Evolutionary conservation across 106 monocot genomes (phyloP).

Genomic region (Triglochin maritima): DNA sequence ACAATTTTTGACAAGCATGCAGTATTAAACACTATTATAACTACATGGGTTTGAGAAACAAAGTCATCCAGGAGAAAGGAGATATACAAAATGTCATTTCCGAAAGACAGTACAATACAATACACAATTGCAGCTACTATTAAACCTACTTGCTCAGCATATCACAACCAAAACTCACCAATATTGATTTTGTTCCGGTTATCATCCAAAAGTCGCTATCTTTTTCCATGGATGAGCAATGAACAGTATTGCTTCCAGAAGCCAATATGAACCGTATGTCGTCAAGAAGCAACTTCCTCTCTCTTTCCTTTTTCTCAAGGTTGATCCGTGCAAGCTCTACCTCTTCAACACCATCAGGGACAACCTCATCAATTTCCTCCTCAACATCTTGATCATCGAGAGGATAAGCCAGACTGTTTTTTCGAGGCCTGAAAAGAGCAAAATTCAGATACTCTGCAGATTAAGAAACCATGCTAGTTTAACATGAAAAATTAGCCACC

Average conservation of each 20-base stretch:
- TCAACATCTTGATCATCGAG: slow-evolving; percentile 73
- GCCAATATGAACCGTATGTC: slow-evolving; percentile 60
- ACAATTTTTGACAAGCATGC: no score
- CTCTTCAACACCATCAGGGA: slow-evolving; percentile 96
- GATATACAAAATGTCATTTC: no score
- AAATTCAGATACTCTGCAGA: no score
- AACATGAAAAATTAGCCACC: no score
- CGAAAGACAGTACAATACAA: no score
- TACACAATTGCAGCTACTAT: no score
- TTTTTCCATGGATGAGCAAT: slow-evolving; percentile 12
- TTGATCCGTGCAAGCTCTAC: slow-evolving; percentile 90
- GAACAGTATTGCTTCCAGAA: slow-evolving; percentile 19
- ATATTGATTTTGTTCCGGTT: slow-evolving; percentile 37
- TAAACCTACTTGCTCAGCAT: neutral
- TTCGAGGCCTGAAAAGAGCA: slow-evolving; percentile 47
- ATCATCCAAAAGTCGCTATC: slow-evolving; percentile 58
- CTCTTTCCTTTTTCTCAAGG: slow-evolving; percentile 77
- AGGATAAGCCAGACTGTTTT: slow-evolving; percentile 63
- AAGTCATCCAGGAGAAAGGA: no score
- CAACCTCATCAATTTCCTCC: slow-evolving; percentile 87
- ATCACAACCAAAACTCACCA: slow-evolving; percentile 35
- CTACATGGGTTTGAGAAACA: no score
- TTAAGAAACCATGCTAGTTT: no score
- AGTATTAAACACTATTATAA: no score
- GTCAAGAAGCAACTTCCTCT: slow-evolving; percentile 71